A percentile compares a stretch with the other conserved stretches of the same genome.
Evolutionary conservation across 148 eudicot species (phyloP).

Genomic region (Cornus suecica): DNA sequence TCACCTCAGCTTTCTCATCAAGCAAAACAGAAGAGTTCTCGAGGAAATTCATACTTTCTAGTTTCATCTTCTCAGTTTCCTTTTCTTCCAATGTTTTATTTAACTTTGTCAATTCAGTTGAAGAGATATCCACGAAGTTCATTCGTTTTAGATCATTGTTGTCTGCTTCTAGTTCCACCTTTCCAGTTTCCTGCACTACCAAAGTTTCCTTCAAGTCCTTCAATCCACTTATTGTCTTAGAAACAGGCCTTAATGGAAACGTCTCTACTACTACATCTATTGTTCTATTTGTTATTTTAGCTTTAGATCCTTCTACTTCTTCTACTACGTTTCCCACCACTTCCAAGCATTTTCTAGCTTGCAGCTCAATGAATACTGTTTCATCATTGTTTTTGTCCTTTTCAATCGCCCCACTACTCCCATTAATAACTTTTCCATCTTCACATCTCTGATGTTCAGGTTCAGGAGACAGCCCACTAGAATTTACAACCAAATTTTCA

Average conservation of each 20-base stretch:
- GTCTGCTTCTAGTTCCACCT: conserved; percentile 17
- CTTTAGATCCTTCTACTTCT: conserved; percentile 16
- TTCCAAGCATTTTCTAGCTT: conserved; percentile 20
- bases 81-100: conserved; percentile 21
- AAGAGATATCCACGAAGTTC: conserved; percentile 11
- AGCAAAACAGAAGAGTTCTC: conserved; percentile 21
- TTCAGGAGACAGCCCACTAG: conserved; percentile 23
- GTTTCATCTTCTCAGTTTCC: conserved; percentile 17
- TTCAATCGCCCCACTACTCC: conserved; percentile 25
- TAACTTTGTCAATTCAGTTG: conserved; percentile 12
- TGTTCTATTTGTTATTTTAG: conserved; percentile 12
- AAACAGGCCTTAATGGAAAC: conserved; percentile 53
- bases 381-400: conserved; percentile 28
- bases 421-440: conserved; percentile 10
- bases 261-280: conserved; percentile 54
- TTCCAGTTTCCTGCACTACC: conserved; percentile 23
- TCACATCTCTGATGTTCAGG: conserved; percentile 19
- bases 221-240: conserved; percentile 19
- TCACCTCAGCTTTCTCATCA: conserved; percentile 22
- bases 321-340: conserved; percentile 22
- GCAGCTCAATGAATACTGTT: conserved; percentile 11
- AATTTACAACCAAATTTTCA: conserved; percentile 21
- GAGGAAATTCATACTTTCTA: conserved; percentile 9
- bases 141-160: conserved; percentile 10
- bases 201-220: conserved; percentile 10